Conservation (phyloP, 148 eudicot genomes). For the Amaranthus cruentus region DNA sequence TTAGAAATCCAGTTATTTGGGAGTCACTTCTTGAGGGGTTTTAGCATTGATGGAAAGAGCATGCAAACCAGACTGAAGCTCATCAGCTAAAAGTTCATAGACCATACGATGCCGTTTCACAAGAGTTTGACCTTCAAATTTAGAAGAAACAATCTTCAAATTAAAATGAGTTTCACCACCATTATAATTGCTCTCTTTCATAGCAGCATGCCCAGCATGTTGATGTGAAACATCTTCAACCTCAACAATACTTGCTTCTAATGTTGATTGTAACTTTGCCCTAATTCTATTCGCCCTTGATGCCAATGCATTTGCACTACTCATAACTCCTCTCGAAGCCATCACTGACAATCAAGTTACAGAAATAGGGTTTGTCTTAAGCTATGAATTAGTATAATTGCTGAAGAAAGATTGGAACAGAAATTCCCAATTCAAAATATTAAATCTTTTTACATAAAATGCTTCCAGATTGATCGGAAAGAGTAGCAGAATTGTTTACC, state of each 20-base stretch:
- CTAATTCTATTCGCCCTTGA: conserved; percentile 22
- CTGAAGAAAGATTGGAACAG: no score
- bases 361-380: no score
- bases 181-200: conserved; percentile 33
- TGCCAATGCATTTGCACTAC: conserved; percentile 23
- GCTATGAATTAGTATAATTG: no score
- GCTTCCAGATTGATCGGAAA: no score
- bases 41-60: conserved; percentile 74
- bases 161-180: conserved; percentile 73
- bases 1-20: not conserved
- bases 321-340: no score
- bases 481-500: no score
- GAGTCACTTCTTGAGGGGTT: conserved; percentile 50
- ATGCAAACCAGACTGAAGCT: conserved; percentile 67
- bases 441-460: no score
- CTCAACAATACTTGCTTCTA: conserved; percentile 46
- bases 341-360: no score
- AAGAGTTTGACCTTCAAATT: conserved; percentile 57
- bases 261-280: conserved; percentile 50
- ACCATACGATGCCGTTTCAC: conserved; percentile 79
- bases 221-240: conserved; percentile 69
- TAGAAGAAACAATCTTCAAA: conserved; percentile 42
- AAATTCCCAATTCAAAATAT: no score
- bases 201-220: conserved; percentile 77
- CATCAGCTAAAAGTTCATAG: conserved; percentile 60